Conservation (phyloP, 2,329 filamentous ascomycete species). For the Pseudonectria foliicola region DNA sequence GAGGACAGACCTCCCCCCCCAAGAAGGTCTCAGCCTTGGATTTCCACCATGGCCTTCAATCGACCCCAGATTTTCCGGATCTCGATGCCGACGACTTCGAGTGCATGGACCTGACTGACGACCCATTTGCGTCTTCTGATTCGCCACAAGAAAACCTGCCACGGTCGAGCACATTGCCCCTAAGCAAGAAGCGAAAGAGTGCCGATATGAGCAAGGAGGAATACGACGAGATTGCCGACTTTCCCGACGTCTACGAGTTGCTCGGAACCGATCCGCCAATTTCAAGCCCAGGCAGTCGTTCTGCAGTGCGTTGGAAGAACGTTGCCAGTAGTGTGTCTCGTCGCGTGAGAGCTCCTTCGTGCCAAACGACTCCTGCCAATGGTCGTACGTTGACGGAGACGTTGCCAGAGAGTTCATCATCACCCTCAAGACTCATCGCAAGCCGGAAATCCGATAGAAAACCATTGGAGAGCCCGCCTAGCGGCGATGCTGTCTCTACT, state of each 20-base stretch:
- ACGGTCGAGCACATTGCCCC: conserved; percentile 32
- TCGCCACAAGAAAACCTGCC: conserved; percentile 30
- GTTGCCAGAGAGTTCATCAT: conserved; percentile 15
- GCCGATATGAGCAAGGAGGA: conserved; percentile 35
- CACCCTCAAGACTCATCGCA: conserved; percentile 19
- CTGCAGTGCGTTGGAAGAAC: conserved; percentile 14
- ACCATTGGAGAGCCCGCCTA: conserved; percentile 6
- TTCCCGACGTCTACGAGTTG: conserved; percentile 47
- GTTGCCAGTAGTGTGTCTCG: conserved; percentile 11
- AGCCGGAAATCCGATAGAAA: conserved; percentile 7
- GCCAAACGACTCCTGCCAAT: conserved; percentile 7
- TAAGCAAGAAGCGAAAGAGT: conserved; percentile 47
- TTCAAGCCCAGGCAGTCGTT: conserved; percentile 26
- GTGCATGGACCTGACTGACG: conserved; percentile 35
- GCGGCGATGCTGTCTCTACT: conserved; percentile 1
- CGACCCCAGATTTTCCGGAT: conserved; percentile 27
- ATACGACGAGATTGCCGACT: conserved; percentile 36
- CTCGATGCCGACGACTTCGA: conserved; percentile 30
- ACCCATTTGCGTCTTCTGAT: conserved; percentile 26
- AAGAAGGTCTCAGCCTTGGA: conserved; percentile 15
- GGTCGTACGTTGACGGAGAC: conserved; percentile 7
- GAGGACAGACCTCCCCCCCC: conserved; percentile 17
- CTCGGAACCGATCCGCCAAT: conserved; percentile 33
- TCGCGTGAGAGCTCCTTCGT: conserved; percentile 9
- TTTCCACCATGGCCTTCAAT: conserved; percentile 10